phyloP scores from a whole-genome alignment of 75 land plant genomes.

The Gnetum montanum region DNA sequence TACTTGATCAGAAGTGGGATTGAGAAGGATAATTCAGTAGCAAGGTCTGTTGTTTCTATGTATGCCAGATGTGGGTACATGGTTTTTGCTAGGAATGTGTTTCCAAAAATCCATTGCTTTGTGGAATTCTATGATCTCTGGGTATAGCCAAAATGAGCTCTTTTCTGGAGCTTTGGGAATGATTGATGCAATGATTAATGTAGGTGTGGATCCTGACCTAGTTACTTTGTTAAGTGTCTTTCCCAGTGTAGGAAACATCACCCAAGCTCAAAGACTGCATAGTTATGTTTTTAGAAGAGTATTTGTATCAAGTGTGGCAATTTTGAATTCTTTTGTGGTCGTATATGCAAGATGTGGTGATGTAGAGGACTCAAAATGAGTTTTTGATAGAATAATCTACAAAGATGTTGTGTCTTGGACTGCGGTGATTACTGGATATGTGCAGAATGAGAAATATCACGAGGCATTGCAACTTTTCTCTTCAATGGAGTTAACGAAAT shows the following conservation, averaged over 20 bases:
- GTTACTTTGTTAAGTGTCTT: too few relatives aligned
- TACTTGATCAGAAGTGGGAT: constrained; percentile 10
- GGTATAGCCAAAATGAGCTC: constrained; percentile 24
- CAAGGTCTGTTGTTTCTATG: constrained; percentile 28
- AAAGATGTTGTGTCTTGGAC: constrained; percentile 41
- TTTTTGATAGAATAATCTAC: constrained; percentile 23
- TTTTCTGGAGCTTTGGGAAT: too few relatives aligned
- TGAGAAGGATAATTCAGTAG: constrained; percentile 29
- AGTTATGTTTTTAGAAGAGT: constrained; percentile 15
- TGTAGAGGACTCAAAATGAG: constrained; percentile 16
- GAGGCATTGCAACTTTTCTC: constrained; percentile 32
- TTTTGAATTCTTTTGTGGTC: constrained; percentile 39
- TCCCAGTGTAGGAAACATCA: too few relatives aligned
- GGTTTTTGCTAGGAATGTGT: constrained; percentile 6
- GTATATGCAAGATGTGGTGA: constrained; percentile 58
- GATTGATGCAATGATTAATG: too few relatives aligned
- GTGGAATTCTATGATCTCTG: constrained; percentile 52
- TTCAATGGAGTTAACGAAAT: constrained; percentile 21
- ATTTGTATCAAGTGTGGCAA: constrained; percentile 12
- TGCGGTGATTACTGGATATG: constrained; percentile 42
- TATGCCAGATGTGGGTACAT: constrained; percentile 7
- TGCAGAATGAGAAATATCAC: constrained; percentile 11
- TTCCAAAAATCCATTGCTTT: constrained; percentile 27
- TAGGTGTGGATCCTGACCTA: too few relatives aligned
- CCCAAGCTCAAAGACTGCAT: too few relatives aligned